These are phyloP conservation scores for Phytophthora capsici DNA, from an alignment of 352 stramenopile genomes.

Conservation along the genomic window DNA sequence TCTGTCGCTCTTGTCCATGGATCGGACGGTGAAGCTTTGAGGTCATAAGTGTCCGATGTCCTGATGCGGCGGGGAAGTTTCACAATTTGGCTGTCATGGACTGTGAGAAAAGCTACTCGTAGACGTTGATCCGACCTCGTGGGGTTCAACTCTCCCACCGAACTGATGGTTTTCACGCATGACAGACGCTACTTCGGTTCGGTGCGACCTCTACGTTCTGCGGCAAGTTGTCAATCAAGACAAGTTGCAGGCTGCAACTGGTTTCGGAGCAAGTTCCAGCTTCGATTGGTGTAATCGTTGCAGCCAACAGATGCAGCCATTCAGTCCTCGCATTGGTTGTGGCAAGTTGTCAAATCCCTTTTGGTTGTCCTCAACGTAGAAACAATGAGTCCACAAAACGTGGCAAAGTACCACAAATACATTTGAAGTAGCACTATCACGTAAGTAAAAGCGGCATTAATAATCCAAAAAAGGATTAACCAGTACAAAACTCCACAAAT, in stretches of 20 bases:
- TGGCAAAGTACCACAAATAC: background rate
- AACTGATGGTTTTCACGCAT: background rate
- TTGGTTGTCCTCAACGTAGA: slow-evolving; percentile 21
- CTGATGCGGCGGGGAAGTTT: slow-evolving; percentile 1
- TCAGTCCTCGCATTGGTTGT: slow-evolving; percentile 18
- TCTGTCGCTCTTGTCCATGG: slow-evolving; percentile 10
- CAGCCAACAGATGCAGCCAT: slow-evolving; percentile 22
- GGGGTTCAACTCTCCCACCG: slow-evolving; percentile 3
- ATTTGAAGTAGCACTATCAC: background rate
- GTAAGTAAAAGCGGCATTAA: background rate
- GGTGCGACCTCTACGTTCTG: slow-evolving; percentile 8
- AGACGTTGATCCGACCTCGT: background rate
- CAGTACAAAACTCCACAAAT: too few species aligned
- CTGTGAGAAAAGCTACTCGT: background rate
- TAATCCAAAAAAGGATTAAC: too few species aligned
- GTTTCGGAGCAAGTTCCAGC: slow-evolving; percentile 24
- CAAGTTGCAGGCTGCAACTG: slow-evolving; percentile 15
- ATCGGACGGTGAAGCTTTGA: slow-evolving; percentile 1
- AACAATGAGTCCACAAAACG: slow-evolving; percentile 30
- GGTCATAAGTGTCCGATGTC: background rate
- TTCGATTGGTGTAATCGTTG: slow-evolving; percentile 20
- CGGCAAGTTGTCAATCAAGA: slow-evolving; percentile 7
- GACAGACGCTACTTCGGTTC: background rate
- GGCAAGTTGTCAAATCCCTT: slow-evolving; percentile 15
- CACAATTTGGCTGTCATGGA: background rate